Percentiles rank a stretch among this genome's conserved stretches.
These are phyloP conservation scores for Coemansia sp. DNA, from an alignment of 192 early-diverging fungal genomes.

Conservation along the genomic window DNA sequence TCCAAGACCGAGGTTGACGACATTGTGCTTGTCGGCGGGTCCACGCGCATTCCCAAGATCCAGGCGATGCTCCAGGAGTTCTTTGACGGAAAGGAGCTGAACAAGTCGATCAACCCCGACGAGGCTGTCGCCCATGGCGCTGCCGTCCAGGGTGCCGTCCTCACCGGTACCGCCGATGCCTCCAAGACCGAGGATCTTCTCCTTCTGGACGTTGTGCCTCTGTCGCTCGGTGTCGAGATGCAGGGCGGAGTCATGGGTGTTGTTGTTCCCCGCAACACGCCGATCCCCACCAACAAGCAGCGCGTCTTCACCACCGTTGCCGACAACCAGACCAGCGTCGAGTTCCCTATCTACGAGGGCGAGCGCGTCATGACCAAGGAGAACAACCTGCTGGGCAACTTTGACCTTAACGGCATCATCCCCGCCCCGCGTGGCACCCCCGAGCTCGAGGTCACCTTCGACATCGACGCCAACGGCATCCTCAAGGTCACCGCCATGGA, in stretches of 20 bases:
- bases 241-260: slow-evolving; percentile 82
- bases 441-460: slow-evolving; percentile 80
- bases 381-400: slow-evolving; percentile 87
- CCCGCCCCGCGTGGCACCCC: slow-evolving; percentile 75
- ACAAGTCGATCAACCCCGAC: slow-evolving; percentile 93
- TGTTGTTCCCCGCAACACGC: slow-evolving; percentile 80
- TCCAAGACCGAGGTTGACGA: slow-evolving; percentile 76
- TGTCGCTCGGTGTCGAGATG: slow-evolving; percentile 83
- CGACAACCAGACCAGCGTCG: slow-evolving; percentile 83
- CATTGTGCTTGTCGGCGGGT: slow-evolving; percentile 84
- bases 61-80: slow-evolving; percentile 73
- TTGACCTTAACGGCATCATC: slow-evolving; percentile 75
- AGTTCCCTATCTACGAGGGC: slow-evolving; percentile 84
- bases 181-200: slow-evolving; percentile 71
- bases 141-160: slow-evolving; percentile 83
- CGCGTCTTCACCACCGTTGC: slow-evolving; percentile 79
- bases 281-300: slow-evolving; percentile 79
- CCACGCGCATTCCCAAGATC: slow-evolving; percentile 93
- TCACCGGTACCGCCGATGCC: slow-evolving; percentile 64
- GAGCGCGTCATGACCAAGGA: slow-evolving; percentile 86
- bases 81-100: slow-evolving; percentile 78
- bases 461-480: slow-evolving; percentile 85
- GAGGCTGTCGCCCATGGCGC: slow-evolving; percentile 94
- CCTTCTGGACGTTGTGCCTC: slow-evolving; percentile 80
- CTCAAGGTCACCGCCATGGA: slow-evolving; percentile 88